phyloP scores from a whole-genome alignment of 768 basidiomycete species.

The Termitomyces sp. region DNA sequence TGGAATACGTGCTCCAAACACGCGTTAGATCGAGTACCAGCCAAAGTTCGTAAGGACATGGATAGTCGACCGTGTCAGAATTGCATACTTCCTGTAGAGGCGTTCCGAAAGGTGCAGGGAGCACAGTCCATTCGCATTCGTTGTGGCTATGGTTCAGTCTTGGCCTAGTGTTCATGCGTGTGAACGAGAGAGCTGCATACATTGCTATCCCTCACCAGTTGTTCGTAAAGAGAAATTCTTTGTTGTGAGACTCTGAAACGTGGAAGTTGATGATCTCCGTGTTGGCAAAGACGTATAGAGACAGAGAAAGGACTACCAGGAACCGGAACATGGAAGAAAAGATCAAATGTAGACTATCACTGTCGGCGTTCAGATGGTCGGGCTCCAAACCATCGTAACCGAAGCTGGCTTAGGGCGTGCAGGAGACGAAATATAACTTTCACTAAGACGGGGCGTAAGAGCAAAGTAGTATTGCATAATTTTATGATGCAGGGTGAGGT shows the following conservation, averaged over 20 bases:
- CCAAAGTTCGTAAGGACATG: slow-evolving; percentile 47
- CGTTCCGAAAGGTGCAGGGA: slow-evolving; percentile 40
- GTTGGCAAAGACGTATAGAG: slow-evolving; percentile 38
- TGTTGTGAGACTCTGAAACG: slow-evolving; percentile 24
- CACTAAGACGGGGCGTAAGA: too few species aligned
- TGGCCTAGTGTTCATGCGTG: slow-evolving; percentile 30
- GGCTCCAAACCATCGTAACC: neutral
- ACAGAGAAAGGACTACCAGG: slow-evolving; percentile 3
- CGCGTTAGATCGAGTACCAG: slow-evolving; percentile 42
- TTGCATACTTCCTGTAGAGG: slow-evolving; percentile 36
- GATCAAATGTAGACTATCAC: neutral
- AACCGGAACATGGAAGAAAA: slow-evolving; percentile 4
- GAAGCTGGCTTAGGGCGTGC: neutral
- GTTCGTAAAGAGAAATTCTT: slow-evolving; percentile 18
- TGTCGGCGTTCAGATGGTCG: neutral
- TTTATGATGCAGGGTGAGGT: neutral
- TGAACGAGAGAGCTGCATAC: neutral
- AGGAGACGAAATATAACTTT: neutral
- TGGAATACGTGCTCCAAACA: slow-evolving; percentile 36
- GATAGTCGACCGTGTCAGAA: slow-evolving; percentile 6
- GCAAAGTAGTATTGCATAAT: neutral
- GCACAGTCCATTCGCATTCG: slow-evolving; percentile 34
- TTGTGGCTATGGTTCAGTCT: slow-evolving; percentile 29
- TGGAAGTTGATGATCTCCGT: slow-evolving; percentile 66
- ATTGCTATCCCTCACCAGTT: slow-evolving; percentile 25